These are phyloP conservation scores for Mucor irregularis DNA, from an alignment of 371 early-diverging fungal species.

Conservation along the genomic window DNA sequence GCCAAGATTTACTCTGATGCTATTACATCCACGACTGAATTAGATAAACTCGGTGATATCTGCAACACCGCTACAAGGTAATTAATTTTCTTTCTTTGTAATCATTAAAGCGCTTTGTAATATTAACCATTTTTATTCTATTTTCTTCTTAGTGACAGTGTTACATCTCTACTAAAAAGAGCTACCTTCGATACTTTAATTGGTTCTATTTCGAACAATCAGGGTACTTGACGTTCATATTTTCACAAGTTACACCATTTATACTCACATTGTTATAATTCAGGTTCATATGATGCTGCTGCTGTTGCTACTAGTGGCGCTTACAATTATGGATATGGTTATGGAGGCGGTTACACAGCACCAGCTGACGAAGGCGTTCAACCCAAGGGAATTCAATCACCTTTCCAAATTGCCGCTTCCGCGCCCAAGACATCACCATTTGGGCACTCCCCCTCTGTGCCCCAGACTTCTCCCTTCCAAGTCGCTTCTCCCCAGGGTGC, in stretches of 20 bases:
- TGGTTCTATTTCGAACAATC: slow-evolving; percentile 1
- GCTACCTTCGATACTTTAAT: slow-evolving; percentile 18
- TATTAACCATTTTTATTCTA: background rate
- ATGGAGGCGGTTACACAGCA: slow-evolving; percentile 25
- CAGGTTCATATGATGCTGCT: too few species aligned
- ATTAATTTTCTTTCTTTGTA: too few species aligned
- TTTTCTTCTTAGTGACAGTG: slow-evolving; percentile 3
- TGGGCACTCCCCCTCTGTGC: background rate
- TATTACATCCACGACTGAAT: slow-evolving; percentile 29
- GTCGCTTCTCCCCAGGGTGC: background rate
- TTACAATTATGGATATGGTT: slow-evolving; percentile 23
- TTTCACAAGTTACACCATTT: too few species aligned
- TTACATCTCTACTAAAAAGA: slow-evolving; percentile 13
- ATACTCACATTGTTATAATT: too few species aligned
- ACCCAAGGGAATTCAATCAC: slow-evolving; percentile 29
- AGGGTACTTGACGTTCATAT: slow-evolving; percentile 2
- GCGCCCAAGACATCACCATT: slow-evolving; percentile 4
- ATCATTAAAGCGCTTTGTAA: too few species aligned
- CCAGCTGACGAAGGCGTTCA: background rate
- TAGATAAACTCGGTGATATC: background rate
- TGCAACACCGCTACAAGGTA: background rate
- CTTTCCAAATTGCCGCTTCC: slow-evolving; percentile 18
- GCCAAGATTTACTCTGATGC: slow-evolving; percentile 77
- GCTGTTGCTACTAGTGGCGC: too few species aligned
- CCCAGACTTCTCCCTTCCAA: too few species aligned